Conservation (phyloP, 2,329 filamentous ascomycete species). For the Dactylellina sp. region DNA sequence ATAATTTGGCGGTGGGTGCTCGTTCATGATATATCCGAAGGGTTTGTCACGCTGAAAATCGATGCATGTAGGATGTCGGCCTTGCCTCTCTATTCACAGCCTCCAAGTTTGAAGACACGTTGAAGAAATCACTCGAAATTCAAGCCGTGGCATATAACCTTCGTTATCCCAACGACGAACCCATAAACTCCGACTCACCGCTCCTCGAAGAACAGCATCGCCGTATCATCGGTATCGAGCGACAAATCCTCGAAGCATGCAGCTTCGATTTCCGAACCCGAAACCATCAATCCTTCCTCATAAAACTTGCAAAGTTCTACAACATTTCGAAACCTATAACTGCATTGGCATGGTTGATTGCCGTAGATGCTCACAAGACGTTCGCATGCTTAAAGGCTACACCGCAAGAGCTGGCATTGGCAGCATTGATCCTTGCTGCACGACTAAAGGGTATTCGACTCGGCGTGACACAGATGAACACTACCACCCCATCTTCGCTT, state of each 20-base stretch:
- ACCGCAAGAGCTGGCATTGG: constrained; percentile 84
- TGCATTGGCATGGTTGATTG: constrained; percentile 80
- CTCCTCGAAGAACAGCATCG: constrained; percentile 83
- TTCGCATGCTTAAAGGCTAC: constrained; percentile 92
- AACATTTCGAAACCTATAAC: constrained; percentile 71
- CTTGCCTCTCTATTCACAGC: constrained; percentile 89
- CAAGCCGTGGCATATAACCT: constrained; percentile 90
- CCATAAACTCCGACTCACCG: constrained; percentile 71
- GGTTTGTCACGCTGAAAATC: background rate
- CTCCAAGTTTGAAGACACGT: constrained; percentile 97
- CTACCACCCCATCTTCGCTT: constrained; percentile 67
- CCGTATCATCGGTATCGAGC: constrained; percentile 87
- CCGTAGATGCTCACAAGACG: constrained; percentile 90
- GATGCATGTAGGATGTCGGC: constrained; percentile 77
- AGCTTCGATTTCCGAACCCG: constrained; percentile 93
- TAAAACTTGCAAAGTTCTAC: constrained; percentile 78
- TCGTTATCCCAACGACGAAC: constrained; percentile 67
- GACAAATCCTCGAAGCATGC: constrained; percentile 90
- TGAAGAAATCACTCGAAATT: constrained; percentile 96
- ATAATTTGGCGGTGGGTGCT: constrained; percentile 73
- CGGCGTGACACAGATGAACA: constrained; percentile 64
- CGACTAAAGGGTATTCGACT: constrained; percentile 73
- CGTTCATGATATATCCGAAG: background rate
- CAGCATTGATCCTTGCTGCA: constrained; percentile 82
- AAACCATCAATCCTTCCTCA: constrained; percentile 84